Base-by-base conservation (phyloP, 1,139 yeast species). In the Taphrina deformans region DNA sequence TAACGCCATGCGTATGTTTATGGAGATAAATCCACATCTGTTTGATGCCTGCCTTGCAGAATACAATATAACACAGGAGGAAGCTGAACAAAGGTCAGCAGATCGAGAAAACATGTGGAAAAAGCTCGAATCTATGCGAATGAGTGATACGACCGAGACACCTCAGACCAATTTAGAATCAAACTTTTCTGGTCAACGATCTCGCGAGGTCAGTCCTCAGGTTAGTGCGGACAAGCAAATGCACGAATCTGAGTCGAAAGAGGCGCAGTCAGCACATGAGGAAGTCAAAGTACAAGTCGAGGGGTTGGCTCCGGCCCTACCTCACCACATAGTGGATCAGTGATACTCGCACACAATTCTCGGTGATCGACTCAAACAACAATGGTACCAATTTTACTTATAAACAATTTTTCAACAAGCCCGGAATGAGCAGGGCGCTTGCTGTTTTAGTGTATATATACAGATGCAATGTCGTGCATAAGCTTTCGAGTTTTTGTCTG, bases 21-120 rank as follows among this genome's bases (percentile, higher is more conserved):
- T 92, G 88, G 98, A 93, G 73, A 89, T 95, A 66, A 92, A 91
- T 75, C 96, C 97, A 16, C 86, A 87, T 9, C 80, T 93, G 52
- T 95, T 90, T 75, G 97, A 92, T 74, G 95, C 91, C 74, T 93
- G 98, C 74, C 88, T 96, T 23, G 83, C 89, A 73, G 79, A 90
- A 70, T 92, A 92, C 76, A 79, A 86, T 69, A 87, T 85, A 70
- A 89, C 86, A 69, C 88, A 84, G 72, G 81, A 81, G 69, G 82
- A 82, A 67, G 69, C 89, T 85, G 74, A 77, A 18, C 65, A 52
- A 29, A 33, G 65, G 21, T 68, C 65, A 27, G 69, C 67, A 38
- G 67, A 65, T 27, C 66, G 71, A 29, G 67, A 61, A 26, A 52
- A 52, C 18, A 56, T 68, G 50, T 69, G 71, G 71, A 64, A 60